Evolutionary conservation across 2,329 filamentous ascomycete genomes (phyloP).

Genomic region (Cryphonectria parasitica): DNA sequence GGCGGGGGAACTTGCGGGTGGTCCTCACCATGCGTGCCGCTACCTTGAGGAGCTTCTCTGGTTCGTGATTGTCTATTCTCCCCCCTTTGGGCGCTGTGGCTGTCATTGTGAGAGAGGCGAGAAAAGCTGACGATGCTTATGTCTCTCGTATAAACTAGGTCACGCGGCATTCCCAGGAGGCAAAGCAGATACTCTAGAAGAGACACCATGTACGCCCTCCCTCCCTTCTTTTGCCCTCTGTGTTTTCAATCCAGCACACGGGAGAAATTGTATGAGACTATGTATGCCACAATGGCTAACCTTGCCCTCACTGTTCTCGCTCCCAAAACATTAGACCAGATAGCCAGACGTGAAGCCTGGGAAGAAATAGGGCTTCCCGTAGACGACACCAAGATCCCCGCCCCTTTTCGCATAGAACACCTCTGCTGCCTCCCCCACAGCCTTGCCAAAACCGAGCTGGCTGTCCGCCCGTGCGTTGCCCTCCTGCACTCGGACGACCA

Average conservation of each 20-base stretch:
- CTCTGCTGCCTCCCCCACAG: constrained; percentile 78
- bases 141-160: constrained; percentile 41
- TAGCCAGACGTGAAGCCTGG: constrained; percentile 84
- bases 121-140: background rate
- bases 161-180: constrained; percentile 88
- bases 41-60: constrained; percentile 70
- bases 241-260: background rate
- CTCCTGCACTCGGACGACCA: constrained; percentile 69
- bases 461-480: constrained; percentile 76
- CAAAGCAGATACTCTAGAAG: constrained; percentile 61
- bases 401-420: constrained; percentile 83
- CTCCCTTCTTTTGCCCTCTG: background rate
- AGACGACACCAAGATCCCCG: constrained; percentile 68
- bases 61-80: constrained; percentile 34
- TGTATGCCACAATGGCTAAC: background rate
- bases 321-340: constrained; percentile 62
- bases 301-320: constrained; percentile 28
- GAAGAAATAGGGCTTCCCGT: constrained; percentile 92
- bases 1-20: constrained; percentile 74
- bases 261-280: background rate
- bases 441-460: constrained; percentile 73
- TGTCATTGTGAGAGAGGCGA: background rate
- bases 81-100: background rate
- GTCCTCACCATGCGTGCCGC: constrained; percentile 71
- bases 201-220: constrained; percentile 60